These are phyloP conservation scores for Zygotorulaspora chibaensis DNA, from an alignment of 805 yeast species.

Conservation along the genomic window DNA sequence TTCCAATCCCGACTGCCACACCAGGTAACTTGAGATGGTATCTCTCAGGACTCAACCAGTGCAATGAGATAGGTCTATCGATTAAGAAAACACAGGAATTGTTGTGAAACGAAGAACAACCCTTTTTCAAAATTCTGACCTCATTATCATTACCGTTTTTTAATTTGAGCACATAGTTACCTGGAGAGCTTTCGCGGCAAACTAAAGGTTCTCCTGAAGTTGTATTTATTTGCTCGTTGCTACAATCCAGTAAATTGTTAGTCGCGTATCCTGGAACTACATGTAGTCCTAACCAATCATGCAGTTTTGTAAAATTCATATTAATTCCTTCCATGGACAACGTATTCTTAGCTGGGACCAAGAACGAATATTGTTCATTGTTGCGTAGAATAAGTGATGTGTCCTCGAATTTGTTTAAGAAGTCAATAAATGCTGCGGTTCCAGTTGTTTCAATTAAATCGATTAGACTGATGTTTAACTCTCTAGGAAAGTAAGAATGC, in stretches of 20 bases:
- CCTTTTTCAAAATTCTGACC: conserved; percentile 56
- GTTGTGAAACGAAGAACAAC: conserved; percentile 46
- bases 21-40: conserved; percentile 61
- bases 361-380: conserved; percentile 49
- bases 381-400: conserved; percentile 41
- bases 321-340: conserved; percentile 50
- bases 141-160: conserved; percentile 51
- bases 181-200: conserved; percentile 40
- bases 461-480: conserved; percentile 46
- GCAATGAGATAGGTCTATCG: conserved; percentile 62
- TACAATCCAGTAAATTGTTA: conserved; percentile 45
- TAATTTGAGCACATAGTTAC: conserved; percentile 39
- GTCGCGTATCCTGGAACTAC: conserved; percentile 58
- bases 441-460: conserved; percentile 57
- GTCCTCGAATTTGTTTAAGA: conserved; percentile 44
- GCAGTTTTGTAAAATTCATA: conserved; percentile 40
- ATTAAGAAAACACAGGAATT: conserved; percentile 55
- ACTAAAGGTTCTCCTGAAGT: conserved; percentile 41
- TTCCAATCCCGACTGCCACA: conserved; percentile 63
- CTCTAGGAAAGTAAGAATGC: conserved; percentile 52
- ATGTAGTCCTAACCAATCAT: conserved; percentile 61
- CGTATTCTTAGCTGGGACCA: conserved; percentile 65
- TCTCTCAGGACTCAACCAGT: conserved; percentile 53
- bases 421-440: conserved; percentile 42
- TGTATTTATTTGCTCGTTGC: conserved; percentile 40